Conservation (phyloP, 345 rosid species). For the Arabidopsis thaliana region TAIR10.1 NC_003074.8:21082001-21082500, state of each 20-base stretch:
- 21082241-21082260: conserved; percentile 81
- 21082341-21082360: conserved; percentile 93
- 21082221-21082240: neutral
- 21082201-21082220: neutral
- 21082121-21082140: conserved; percentile 97
- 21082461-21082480: conserved; percentile 3
- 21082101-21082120: conserved; percentile 83
- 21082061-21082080: conserved; percentile 67
- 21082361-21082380: conserved; percentile 83
- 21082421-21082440: conserved; percentile 6
- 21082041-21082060: conserved; percentile 36
- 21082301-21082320: conserved; percentile 88
- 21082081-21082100: conserved; percentile 82
- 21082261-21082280: conserved; percentile 70
- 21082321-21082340: conserved; percentile 92
- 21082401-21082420: conserved; percentile 88
- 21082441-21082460: conserved; percentile 2
- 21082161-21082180: conserved; percentile 13
- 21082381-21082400: conserved; percentile 96
- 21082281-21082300: conserved; percentile 88
- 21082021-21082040: conserved; percentile 48
- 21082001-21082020: conserved; percentile 56
- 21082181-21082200: neutral
- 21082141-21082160: conserved; percentile 77
- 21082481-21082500: conserved; percentile 48